phyloP scores from a whole-genome alignment of 2,329 filamentous ascomycete species.

The Colletotrichum eleusines region DNA sequence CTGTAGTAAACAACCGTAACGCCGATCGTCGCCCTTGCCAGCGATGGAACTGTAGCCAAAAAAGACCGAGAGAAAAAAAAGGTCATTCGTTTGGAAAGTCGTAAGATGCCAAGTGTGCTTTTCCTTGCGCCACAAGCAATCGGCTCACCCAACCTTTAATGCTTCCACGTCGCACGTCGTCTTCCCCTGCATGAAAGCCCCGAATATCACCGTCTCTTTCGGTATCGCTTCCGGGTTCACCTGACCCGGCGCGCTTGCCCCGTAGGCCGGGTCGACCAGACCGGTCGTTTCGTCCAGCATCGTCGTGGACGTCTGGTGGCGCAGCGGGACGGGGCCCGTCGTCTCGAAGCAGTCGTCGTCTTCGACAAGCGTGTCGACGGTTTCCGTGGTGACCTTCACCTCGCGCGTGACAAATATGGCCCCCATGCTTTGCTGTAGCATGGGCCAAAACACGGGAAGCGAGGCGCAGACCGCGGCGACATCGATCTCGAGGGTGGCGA shows the following conservation, averaged over 20 bases:
- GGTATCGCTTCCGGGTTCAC: background rate
- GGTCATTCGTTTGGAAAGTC: background rate
- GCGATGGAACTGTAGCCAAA: background rate
- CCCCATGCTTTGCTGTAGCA: conserved; percentile 47
- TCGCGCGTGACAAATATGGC: conserved; percentile 53
- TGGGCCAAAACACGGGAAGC: conserved; percentile 39
- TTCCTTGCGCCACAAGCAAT: background rate
- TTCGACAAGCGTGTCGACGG: conserved; percentile 8
- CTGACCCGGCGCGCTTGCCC: too few relatives aligned
- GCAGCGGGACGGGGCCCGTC: background rate
- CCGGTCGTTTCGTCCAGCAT: conserved; percentile 5
- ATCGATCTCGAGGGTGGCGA: conserved; percentile 52
- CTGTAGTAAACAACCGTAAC: too few relatives aligned
- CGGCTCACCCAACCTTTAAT: background rate
- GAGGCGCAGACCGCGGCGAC: conserved; percentile 38
- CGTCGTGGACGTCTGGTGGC: conserved; percentile 7
- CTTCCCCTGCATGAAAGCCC: conserved; percentile 26
- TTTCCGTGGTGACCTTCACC: conserved; percentile 44
- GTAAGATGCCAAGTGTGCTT: background rate
- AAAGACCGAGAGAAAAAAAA: background rate
- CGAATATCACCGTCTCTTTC: conserved; percentile 15
- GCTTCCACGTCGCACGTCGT: conserved; percentile 17
- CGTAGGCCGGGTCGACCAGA: background rate
- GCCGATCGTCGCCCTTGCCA: background rate
- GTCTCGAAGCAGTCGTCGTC: conserved; percentile 28